phyloP scores from a whole-genome alignment of 345 rosid species.

The Balakata baccata region DNA sequence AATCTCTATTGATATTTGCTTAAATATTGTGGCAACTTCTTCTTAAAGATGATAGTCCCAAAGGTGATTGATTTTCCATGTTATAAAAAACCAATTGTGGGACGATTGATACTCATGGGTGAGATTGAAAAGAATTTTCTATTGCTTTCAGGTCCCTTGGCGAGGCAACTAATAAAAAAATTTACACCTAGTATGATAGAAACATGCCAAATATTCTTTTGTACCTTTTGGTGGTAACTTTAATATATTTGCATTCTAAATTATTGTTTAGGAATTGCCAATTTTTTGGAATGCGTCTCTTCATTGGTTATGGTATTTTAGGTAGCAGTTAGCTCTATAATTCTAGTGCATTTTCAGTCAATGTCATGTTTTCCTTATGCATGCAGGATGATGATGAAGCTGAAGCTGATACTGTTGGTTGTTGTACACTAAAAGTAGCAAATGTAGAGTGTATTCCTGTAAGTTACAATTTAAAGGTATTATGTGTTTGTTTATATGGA shows the following conservation, averaged over 20 bases:
- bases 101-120: background rate
- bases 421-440: constrained; percentile 93
- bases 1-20: background rate
- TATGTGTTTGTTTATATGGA: background rate
- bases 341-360: background rate
- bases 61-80: background rate
- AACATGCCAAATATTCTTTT: background rate
- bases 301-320: background rate
- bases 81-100: background rate
- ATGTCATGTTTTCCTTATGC: background rate
- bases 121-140: background rate
- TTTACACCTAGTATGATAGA: constrained; percentile 2
- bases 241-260: background rate
- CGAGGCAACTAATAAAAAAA: background rate
- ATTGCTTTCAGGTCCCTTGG: background rate
- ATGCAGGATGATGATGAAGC: constrained; percentile 99
- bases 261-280: background rate
- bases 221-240: too few relatives aligned
- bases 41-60: background rate
- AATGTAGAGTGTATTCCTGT: constrained; percentile 87
- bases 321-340: background rate
- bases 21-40: background rate
- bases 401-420: constrained; percentile 99
- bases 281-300: background rate
- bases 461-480: constrained; percentile 63